Percentiles rank a stretch among this genome's conserved stretches.
Conservation (phyloP, 2,329 filamentous ascomycete genomes). For the Trichoderma koningii region DNA sequence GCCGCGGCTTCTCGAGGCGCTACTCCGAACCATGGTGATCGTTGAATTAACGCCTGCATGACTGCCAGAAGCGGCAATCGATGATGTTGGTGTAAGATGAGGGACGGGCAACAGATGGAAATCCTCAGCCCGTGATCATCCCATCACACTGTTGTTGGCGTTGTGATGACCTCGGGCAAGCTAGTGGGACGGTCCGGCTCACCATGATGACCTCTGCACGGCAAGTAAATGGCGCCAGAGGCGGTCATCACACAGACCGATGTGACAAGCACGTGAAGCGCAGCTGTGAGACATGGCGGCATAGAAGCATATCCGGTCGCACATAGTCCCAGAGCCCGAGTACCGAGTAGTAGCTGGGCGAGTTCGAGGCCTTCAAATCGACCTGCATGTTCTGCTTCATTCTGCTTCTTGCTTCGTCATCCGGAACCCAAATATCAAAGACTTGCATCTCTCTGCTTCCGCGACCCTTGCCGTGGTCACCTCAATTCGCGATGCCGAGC, state of each 20-base stretch:
- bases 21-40: background rate
- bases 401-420: constrained; percentile 17
- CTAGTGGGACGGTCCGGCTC: constrained; percentile 38
- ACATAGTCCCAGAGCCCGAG: too few relatives aligned
- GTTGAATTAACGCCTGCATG: constrained; percentile 15
- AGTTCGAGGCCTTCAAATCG: constrained; percentile 14
- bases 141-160: constrained; percentile 16
- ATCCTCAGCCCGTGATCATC: constrained; percentile 1
- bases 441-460: constrained; percentile 6
- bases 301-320: constrained; percentile 1
- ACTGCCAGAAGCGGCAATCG: constrained; percentile 28
- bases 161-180: constrained; percentile 28
- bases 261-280: constrained; percentile 2
- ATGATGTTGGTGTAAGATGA: background rate
- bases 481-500: constrained; percentile 6
- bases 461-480: constrained; percentile 12
- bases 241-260: constrained; percentile 11
- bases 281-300: constrained; percentile 18
- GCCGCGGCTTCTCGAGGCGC: constrained; percentile 12
- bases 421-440: background rate
- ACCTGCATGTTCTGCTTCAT: constrained; percentile 22
- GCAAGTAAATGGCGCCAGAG: background rate
- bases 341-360: background rate
- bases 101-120: constrained; percentile 4
- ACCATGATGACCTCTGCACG: background rate